Evolutionary conservation across 345 rosid genomes (phyloP), one percentile per base, ranked within the genome.

Genomic region (Noccaea bulbosa): DNA sequence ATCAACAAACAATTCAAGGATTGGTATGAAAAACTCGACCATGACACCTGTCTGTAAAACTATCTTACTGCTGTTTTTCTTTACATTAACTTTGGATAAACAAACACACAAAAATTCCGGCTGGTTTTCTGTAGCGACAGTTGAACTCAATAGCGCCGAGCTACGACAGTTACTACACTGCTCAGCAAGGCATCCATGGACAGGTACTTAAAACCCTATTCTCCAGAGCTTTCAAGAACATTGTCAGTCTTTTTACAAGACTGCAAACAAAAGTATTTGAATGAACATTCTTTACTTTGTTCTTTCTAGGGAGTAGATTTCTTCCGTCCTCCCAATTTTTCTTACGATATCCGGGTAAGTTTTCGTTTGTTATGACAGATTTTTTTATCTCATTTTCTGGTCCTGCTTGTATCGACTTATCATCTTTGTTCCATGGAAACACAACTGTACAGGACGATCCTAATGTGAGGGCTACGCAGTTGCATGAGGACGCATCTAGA

Each of bases 401-500:
- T 52, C n/a, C 7, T 64, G 5, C 20, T 67, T 62, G 35, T 32
- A 43, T 56, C 57, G 52, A 58, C 3, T 58, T 17, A 56, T 37
- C 8, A 61, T 46, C 20, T 62, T 41, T 55, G 41, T 48, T 20
- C 57, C 71, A 77, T 70, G 72, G 50, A 63, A 53, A 53, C 22
- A 39, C 58, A 35, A 35, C 22, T 62, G 15, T 57, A 35, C 86
- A 84, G 95, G 97, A 91, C 53, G 92, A 91, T 69, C 80, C 91
- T 33, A 91, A 82, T 54, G 91, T 88, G 71, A 83, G 97, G 83
- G 69, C 88, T 1, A 71, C 92, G 1, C 80, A 77, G 79, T 70
- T 88, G 73, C 97, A 87, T 53, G 92, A 91, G 38, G 88, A 88
- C 69, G 81, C 88, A 16, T 80, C 95, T 30, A 85, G 97, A 76